Percentiles rank a stretch among this genome's conserved stretches.
phyloP scores from a whole-genome alignment of 2,329 filamentous ascomycete genomes.

The Setomelanomma holmii region DNA sequence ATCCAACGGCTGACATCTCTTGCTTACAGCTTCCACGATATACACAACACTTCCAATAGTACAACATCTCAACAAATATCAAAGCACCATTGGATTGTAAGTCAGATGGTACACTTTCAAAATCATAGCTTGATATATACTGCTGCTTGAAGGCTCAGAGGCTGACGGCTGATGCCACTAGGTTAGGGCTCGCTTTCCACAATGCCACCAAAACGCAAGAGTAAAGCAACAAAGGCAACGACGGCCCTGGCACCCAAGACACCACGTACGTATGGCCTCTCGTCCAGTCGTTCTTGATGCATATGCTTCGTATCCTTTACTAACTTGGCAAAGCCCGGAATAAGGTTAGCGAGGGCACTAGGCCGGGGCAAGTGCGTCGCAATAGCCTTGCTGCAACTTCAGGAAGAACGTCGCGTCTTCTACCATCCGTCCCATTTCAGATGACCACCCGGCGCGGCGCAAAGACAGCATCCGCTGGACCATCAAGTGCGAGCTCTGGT shows the following conservation, averaged over 20 bases:
- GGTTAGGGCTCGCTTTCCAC: conserved; percentile 17
- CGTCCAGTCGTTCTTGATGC: conserved; percentile 17
- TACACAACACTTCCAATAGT: not conserved
- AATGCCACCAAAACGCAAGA: conserved; percentile 46
- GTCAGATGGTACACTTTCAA: not conserved
- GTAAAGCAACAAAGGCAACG: conserved; percentile 28
- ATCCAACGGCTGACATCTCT: conserved; percentile 21
- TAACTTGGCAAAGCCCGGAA: conserved; percentile 44
- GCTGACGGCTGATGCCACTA: conserved; percentile 25
- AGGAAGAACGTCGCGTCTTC: conserved; percentile 49
- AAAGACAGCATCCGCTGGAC: conserved; percentile 46
- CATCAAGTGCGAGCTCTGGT: conserved; percentile 43
- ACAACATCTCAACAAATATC: not conserved
- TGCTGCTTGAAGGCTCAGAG: conserved; percentile 13
- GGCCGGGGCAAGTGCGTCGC: conserved; percentile 38
- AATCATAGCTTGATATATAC: not conserved
- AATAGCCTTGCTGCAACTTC: conserved; percentile 11
- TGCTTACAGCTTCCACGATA: conserved; percentile 18
- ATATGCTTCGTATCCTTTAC: conserved; percentile 32
- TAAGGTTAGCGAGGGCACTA: conserved; percentile 44
- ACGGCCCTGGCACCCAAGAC: conserved; percentile 21
- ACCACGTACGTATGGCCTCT: conserved; percentile 26
- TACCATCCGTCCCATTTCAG: conserved; percentile 56
- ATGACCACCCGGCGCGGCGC: conserved; percentile 57
- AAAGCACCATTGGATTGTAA: not conserved